These are phyloP conservation scores for Trichoderma parareesei DNA, from an alignment of 495 filamentous ascomycete species.

Conservation along the genomic window DNA sequence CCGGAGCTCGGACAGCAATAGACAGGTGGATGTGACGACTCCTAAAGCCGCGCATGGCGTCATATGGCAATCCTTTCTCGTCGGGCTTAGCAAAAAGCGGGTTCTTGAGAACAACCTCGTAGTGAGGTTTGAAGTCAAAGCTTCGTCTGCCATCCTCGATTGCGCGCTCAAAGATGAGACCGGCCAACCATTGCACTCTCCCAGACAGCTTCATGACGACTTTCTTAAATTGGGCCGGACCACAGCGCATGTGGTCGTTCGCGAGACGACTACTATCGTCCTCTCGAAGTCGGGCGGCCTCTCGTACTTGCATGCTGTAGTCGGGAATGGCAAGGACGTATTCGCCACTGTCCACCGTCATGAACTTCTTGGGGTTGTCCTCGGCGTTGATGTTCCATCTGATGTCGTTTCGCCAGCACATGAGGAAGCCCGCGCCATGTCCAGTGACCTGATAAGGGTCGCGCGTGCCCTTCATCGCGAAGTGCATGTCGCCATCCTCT, in stretches of 20 bases:
- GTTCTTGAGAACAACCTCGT: conserved; percentile 77
- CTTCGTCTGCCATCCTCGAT: conserved; percentile 54
- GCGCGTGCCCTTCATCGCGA: conserved; percentile 84
- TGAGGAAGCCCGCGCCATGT: conserved; percentile 86
- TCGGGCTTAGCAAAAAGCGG: conserved; percentile 60
- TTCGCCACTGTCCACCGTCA: conserved; percentile 90
- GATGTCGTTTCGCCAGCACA: conserved; percentile 95
- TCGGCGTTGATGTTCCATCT: conserved; percentile 73
- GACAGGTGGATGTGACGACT: conserved; percentile 95
- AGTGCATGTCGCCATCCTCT: conserved; percentile 90
- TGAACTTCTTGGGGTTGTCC: conserved; percentile 82
- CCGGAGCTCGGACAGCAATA: conserved; percentile 75
- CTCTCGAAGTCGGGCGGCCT: conserved; percentile 49
- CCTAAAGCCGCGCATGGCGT: conserved; percentile 88
- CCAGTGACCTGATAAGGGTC: conserved; percentile 93
- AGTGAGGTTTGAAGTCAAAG: conserved; percentile 86
- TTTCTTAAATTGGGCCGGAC: conserved; percentile 77
- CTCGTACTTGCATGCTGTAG: conserved; percentile 78
- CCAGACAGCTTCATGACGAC: conserved; percentile 97
- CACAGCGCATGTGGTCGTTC: conserved; percentile 58
- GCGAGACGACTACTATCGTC: conserved; percentile 51
- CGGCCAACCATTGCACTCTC: conserved; percentile 82
- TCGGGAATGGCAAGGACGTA: conserved; percentile 92
- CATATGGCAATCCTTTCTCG: conserved; percentile 52
- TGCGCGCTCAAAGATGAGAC: conserved; percentile 85